Conservation (phyloP, 352 stramenopile species). For the Pythium volutum region DNA sequence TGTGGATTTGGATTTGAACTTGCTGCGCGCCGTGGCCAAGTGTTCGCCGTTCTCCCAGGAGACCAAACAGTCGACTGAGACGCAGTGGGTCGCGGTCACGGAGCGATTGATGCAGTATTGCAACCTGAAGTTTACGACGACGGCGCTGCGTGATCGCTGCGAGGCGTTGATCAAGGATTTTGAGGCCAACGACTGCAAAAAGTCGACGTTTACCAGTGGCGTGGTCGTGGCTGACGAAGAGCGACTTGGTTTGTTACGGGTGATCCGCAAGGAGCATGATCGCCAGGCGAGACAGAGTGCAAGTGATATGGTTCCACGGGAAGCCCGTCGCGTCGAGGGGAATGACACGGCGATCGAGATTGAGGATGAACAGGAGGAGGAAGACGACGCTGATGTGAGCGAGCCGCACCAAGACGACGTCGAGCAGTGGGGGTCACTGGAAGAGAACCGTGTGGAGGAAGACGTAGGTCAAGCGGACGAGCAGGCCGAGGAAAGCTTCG, state of each 20-base stretch:
- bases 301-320: background rate
- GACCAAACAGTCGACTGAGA: background rate
- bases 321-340: background rate
- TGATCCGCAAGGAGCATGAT: constrained; percentile 17
- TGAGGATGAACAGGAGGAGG: constrained; percentile 10
- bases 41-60: constrained; percentile 14
- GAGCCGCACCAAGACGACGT: background rate
- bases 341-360: constrained; percentile 17
- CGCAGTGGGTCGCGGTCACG: constrained; percentile 5
- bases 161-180: constrained; percentile 21
- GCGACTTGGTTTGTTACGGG: constrained; percentile 11
- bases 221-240: constrained; percentile 18
- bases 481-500: constrained; percentile 5
- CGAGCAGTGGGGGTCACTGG: constrained; percentile 9
- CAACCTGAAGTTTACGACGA: constrained; percentile 14
- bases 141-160: constrained; percentile 12
- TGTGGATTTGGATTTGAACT: constrained; percentile 6
- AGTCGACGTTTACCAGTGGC: constrained; percentile 15
- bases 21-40: constrained; percentile 15
- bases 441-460: constrained; percentile 7
- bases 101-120: constrained; percentile 13
- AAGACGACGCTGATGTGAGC: background rate
- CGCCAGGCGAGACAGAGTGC: background rate
- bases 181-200: constrained; percentile 14
- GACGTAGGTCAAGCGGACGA: background rate